Evolutionary conservation across 164 flowering plant species (phyloP).

Genomic region (Amborella trichopoda): DNA sequence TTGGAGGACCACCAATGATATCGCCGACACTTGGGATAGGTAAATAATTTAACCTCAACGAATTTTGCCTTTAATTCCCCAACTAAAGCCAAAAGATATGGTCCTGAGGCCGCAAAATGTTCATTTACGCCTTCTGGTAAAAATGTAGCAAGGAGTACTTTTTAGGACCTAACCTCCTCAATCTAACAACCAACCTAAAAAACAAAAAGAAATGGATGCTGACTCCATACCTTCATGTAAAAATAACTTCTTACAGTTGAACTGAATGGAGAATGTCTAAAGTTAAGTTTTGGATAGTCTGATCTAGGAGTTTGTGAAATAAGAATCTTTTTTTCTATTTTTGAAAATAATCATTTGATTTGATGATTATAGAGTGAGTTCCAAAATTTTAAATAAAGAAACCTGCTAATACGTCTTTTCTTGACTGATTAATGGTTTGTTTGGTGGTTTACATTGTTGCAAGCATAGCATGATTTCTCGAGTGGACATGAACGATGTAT

Average conservation of each 20-base stretch:
- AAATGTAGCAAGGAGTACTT: too few relatives aligned
- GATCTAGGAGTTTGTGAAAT: too few relatives aligned
- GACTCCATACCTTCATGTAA: too few relatives aligned
- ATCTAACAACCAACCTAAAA: background rate
- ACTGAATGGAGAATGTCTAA: too few relatives aligned
- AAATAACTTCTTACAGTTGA: too few relatives aligned
- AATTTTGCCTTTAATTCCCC: background rate
- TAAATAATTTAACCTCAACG: background rate
- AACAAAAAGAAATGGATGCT: background rate
- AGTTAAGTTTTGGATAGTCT: too few relatives aligned
- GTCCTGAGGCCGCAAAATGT: background rate
- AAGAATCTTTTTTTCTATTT: too few relatives aligned
- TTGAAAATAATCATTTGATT: too few relatives aligned
- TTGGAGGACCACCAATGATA: constrained; percentile 74
- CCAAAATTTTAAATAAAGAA: too few relatives aligned
- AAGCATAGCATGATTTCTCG: constrained; percentile 51
- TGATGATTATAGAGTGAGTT: too few relatives aligned
- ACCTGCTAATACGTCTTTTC: background rate
- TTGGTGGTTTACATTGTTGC: background rate
- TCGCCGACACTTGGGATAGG: constrained; percentile 51
- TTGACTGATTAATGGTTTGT: background rate
- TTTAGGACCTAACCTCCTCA: too few relatives aligned
- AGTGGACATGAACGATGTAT: constrained; percentile 69
- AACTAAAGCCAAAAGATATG: background rate
- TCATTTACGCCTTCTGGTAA: too few relatives aligned